phyloP scores from a whole-genome alignment of 352 stramenopile genomes.

The Pilasporangium apinafurcum region DNA sequence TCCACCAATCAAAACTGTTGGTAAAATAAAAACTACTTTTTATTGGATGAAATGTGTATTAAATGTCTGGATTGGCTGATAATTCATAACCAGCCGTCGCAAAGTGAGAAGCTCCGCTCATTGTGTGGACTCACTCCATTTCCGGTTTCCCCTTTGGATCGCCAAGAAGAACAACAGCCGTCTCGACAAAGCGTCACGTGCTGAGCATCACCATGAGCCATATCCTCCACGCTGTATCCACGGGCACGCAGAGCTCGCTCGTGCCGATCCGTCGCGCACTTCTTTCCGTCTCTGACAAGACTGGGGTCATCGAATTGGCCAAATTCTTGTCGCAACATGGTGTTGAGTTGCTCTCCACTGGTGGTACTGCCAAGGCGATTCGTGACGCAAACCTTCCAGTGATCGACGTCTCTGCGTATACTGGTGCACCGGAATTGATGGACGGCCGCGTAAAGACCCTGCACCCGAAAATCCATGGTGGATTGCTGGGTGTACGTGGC shows the following conservation, averaged over 20 bases:
- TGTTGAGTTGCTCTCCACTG: slow-evolving; percentile 98
- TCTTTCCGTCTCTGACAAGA: slow-evolving; percentile 99
- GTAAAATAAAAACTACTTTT: background rate
- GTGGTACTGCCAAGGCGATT: slow-evolving; percentile 96
- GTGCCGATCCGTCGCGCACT: slow-evolving; percentile 95
- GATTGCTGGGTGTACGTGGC: slow-evolving; percentile 95
- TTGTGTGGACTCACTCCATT: too few species aligned
- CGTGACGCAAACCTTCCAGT: slow-evolving; percentile 93
- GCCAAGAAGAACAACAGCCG: background rate
- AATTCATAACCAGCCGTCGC: too few species aligned
- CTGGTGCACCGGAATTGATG: slow-evolving; percentile 97
- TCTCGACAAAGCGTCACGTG: too few species aligned
- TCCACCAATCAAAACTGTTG: background rate
- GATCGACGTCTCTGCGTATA: slow-evolving; percentile 98
- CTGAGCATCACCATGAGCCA: slow-evolving; percentile 63
- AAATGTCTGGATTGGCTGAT: background rate
- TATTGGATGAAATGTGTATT: background rate
- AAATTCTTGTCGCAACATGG: slow-evolving; percentile 89
- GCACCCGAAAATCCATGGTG: slow-evolving; percentile 99
- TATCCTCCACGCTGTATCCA: slow-evolving; percentile 77
- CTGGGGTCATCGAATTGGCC: slow-evolving; percentile 95
- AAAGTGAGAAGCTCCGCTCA: too few species aligned
- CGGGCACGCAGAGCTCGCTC: slow-evolving; percentile 51
- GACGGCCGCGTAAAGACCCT: slow-evolving; percentile 99
- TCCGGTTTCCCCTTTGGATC: background rate